Base-by-base conservation (phyloP, 345 rosid genomes). In the Salix purpurea region DNA sequence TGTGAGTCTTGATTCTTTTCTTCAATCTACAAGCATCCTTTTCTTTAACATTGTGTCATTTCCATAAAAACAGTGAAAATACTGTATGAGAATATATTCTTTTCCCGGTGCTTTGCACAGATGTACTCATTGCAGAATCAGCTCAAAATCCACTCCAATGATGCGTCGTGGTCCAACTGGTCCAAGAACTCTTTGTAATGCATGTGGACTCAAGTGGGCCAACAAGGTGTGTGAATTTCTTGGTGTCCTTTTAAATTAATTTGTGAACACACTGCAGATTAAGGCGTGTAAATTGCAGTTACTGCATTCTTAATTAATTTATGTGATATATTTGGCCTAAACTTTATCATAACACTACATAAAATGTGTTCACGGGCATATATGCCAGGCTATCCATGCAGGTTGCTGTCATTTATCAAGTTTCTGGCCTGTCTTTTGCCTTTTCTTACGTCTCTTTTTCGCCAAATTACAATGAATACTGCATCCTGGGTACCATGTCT, bases 101-200 rank as follows among this genome's bases (percentile, higher is more conserved):
- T 61, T 69, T 4, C 23, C 18, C 44, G n/a, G 30, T 58, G 39
- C 42, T 76, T 74, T 72, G 6, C 76, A 46, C 76, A 81, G 86
- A 69, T 86, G 86, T 71, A 64, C 69, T n/a, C 80, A 86, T 70
- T 86, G 88, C 62, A 82, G 88, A 74, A 83, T 77, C 56, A 81
- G 82, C 70, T 83, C 84, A 16, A 86, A 81, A 73, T 74, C 80
- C 8, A 86, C 88, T 72, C 88, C 88, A 42, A 77, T 83, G 85
- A 86, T 86, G 88, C 88, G 85, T 15, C 86, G 88, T 67, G 88
- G 88, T 32, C 88, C 88, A 58, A 74, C 85, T 76, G 86, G 88
- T 74, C 79, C 81, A 54, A 74, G 84, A 71, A 81, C 84, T 19
- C 81, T 81, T 34, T 81, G 84, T 44, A 86, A 86, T 78, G 88